A percentile compares a stretch with the other conserved stretches of the same genome.
Conservation (phyloP, 1,284 basidiomycete species). For the Chalciporus sp. region DNA sequence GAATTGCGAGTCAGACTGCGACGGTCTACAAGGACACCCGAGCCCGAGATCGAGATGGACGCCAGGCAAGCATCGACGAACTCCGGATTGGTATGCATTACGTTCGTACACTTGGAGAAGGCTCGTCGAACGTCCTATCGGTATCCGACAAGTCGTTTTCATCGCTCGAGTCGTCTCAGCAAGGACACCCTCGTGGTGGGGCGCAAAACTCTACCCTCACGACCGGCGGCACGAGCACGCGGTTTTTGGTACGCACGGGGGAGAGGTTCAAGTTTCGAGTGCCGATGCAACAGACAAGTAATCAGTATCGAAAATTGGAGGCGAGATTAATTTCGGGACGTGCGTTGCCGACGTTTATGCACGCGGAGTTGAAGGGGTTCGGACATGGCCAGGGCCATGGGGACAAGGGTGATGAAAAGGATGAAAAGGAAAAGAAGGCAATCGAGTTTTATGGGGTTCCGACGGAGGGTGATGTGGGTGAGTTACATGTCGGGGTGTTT, state of each 20-base stretch:
- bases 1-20: slow-evolving; percentile 68
- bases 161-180: slow-evolving; percentile 59
- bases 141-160: slow-evolving; percentile 51
- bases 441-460: slow-evolving; percentile 65
- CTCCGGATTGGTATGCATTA: slow-evolving; percentile 69
- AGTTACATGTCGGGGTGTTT: slow-evolving; percentile 60
- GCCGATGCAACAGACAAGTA: slow-evolving; percentile 34
- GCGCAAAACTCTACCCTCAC: slow-evolving; percentile 8
- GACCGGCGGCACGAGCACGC: slow-evolving; percentile 5
- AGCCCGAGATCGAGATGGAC: slow-evolving; percentile 20
- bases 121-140: slow-evolving; percentile 48
- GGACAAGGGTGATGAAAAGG: slow-evolving; percentile 1
- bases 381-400: slow-evolving; percentile 2
- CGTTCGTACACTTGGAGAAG: slow-evolving; percentile 65
- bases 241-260: slow-evolving; percentile 56
- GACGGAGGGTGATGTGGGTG: slow-evolving; percentile 51
- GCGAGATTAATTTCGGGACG: slow-evolving; percentile 55
- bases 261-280: slow-evolving; percentile 66
- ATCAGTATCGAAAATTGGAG: slow-evolving; percentile 41
- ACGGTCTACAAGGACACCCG: slow-evolving; percentile 47
- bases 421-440: slow-evolving; percentile 41
- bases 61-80: slow-evolving; percentile 53
- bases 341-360: slow-evolving; percentile 58
- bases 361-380: slow-evolving; percentile 50
- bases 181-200: slow-evolving; percentile 22